Evolutionary conservation across 2,329 filamentous ascomycete genomes (phyloP).

Genomic region (Magnaporthiopsis poae): DNA sequence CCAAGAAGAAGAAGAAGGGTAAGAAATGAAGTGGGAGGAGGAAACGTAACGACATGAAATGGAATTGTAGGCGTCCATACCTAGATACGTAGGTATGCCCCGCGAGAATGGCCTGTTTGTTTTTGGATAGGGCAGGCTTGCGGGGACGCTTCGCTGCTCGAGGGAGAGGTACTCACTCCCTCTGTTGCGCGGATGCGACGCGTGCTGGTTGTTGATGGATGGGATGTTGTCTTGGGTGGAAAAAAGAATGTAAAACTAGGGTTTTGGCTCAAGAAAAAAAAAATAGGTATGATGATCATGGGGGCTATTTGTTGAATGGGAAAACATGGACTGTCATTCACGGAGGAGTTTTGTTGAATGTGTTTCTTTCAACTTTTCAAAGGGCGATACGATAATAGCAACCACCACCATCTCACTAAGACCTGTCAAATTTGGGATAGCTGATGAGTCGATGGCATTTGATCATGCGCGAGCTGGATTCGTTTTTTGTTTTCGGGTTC

Average conservation of each 20-base stretch:
- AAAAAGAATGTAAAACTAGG: not conserved
- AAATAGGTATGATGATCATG: not conserved
- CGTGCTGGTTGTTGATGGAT: not conserved
- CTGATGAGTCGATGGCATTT: too few species aligned
- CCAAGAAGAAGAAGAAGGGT: slow-evolving; percentile 27
- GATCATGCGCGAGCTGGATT: not conserved
- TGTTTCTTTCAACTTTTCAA: too few species aligned
- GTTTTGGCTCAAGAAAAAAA: not conserved
- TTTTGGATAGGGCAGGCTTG: not conserved
- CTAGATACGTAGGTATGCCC: not conserved
- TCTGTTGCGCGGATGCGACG: not conserved
- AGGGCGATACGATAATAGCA: too few species aligned
- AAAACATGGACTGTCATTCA: too few species aligned
- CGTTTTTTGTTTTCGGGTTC: not conserved
- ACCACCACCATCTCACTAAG: not conserved
- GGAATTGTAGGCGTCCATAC: not conserved
- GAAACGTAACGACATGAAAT: not conserved
- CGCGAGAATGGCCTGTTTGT: not conserved
- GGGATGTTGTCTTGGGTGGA: not conserved
- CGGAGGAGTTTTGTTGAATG: too few species aligned
- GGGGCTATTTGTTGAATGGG: too few species aligned
- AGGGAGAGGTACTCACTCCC: too few species aligned
- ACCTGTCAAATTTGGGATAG: not conserved
- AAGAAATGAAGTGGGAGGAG: slow-evolving; percentile 32
- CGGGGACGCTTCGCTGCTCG: not conserved